Conservation (phyloP, 306 rosid genomes). For the Hippophae rhamnoides region DNA sequence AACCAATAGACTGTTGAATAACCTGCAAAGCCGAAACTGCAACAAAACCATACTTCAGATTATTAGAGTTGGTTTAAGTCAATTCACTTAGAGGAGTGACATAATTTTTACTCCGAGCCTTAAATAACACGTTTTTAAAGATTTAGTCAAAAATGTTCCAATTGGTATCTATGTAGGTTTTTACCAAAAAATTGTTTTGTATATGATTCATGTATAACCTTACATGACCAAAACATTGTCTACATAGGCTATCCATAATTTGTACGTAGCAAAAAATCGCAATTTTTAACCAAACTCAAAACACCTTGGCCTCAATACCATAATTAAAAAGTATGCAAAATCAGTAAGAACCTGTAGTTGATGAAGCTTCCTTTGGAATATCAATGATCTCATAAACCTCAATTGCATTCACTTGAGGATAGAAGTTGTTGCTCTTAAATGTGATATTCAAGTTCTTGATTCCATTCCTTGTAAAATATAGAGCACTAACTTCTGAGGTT, state of each 20-base stretch:
- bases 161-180: no score
- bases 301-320: slow-evolving; percentile 2
- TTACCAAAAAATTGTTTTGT: no score
- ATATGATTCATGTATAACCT: no score
- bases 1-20: slow-evolving; percentile 70
- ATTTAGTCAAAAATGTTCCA: no score
- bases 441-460: slow-evolving; percentile 57
- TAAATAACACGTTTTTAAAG: no score
- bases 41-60: slow-evolving; percentile 11
- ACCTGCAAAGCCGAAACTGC: slow-evolving; percentile 86
- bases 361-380: slow-evolving; percentile 68
- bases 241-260: no score
- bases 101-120: no score
- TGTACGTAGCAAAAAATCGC: no score
- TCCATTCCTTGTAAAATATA: slow-evolving; percentile 37
- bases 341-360: slow-evolving; percentile 61
- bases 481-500: slow-evolving; percentile 46
- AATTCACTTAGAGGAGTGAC: no score
- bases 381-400: slow-evolving; percentile 71
- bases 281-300: background rate
- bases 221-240: no score
- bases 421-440: slow-evolving; percentile 41
- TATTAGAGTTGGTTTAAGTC: slow-evolving; percentile 11
- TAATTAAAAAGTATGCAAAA: background rate
- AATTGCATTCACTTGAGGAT: slow-evolving; percentile 83